These are phyloP conservation scores for Limonomyces culmigenus DNA, from an alignment of 1,284 basidiomycete species.

Conservation along the genomic window DNA sequence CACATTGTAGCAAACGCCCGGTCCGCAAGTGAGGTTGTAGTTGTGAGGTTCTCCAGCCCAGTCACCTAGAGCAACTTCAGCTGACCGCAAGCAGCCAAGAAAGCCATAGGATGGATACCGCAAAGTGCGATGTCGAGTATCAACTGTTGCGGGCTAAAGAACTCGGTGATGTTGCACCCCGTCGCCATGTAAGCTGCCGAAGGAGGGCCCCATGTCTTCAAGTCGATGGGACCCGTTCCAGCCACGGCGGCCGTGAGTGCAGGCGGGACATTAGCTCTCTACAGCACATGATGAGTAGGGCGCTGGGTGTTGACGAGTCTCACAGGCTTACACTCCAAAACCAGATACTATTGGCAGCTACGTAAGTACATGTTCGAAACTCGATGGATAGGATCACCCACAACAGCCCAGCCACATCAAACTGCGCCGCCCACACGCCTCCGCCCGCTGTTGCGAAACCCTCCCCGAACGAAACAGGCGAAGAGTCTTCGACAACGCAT, in stretches of 20 bases:
- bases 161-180: slow-evolving; percentile 27
- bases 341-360: slow-evolving; percentile 30
- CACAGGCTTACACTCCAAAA: slow-evolving; percentile 50
- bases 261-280: too few relatives aligned
- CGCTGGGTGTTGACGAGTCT: too few relatives aligned
- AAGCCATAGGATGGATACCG: slow-evolving; percentile 14
- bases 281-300: too few relatives aligned
- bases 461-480: slow-evolving; percentile 15
- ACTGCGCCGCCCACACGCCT: slow-evolving; percentile 21
- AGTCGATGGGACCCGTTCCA: slow-evolving; percentile 22
- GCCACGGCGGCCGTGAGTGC: slow-evolving; percentile 7
- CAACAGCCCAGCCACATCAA: slow-evolving; percentile 13
- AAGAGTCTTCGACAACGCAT: neutral
- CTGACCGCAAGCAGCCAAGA: too few relatives aligned
- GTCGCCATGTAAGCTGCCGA: slow-evolving; percentile 27
- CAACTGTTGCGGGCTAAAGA: slow-evolving; percentile 35
- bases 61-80: too few relatives aligned
- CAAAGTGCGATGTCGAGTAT: slow-evolving; percentile 44
- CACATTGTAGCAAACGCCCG: too few relatives aligned
- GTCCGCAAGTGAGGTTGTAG: too few relatives aligned
- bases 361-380: neutral
- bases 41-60: too few relatives aligned
- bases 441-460: slow-evolving; percentile 20
- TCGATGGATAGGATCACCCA: slow-evolving; percentile 12
- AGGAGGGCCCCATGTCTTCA: slow-evolving; percentile 38